These are phyloP conservation scores for Rosa hybrid DNA, from an alignment of 331 rosid genomes.

Conservation along the genomic window DNA sequence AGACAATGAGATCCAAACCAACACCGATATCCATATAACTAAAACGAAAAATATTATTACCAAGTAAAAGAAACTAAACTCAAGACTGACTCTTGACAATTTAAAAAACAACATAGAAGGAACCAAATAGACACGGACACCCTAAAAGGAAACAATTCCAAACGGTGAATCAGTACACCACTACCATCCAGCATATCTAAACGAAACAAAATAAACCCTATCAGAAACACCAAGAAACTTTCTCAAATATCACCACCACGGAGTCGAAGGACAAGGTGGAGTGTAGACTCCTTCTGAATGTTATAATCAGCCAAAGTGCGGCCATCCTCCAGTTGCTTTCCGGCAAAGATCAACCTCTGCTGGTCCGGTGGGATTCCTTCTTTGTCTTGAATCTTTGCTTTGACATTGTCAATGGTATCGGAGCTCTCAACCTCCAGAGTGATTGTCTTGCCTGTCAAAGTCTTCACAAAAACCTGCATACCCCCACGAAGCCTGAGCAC, in stretches of 20 bases:
- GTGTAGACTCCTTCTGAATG: not conserved
- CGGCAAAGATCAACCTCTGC: not conserved
- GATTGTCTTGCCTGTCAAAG: not conserved
- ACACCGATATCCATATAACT: too few species aligned
- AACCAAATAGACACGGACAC: too few species aligned
- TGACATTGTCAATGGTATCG: not conserved
- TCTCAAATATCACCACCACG: not conserved
- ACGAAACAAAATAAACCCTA: not conserved
- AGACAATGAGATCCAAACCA: too few species aligned
- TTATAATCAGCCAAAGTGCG: not conserved
- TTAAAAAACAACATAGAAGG: too few species aligned
- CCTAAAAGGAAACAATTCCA: too few species aligned
- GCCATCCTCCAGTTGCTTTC: not conserved
- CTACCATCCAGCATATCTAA: too few species aligned
- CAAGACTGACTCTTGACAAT: too few species aligned
- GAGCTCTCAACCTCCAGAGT: not conserved
- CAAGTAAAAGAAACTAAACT: too few species aligned
- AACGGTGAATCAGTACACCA: too few species aligned
- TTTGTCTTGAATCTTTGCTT: not conserved
- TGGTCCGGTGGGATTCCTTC: not conserved
- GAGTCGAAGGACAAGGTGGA: conserved; percentile 4
- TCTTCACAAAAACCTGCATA: not conserved
- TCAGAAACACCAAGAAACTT: not conserved
- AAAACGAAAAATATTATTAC: too few species aligned
- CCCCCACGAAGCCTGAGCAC: conserved; percentile 21